phyloP scores from a whole-genome alignment of 208 protist genomes.

The Leishmania turanica region DNA sequence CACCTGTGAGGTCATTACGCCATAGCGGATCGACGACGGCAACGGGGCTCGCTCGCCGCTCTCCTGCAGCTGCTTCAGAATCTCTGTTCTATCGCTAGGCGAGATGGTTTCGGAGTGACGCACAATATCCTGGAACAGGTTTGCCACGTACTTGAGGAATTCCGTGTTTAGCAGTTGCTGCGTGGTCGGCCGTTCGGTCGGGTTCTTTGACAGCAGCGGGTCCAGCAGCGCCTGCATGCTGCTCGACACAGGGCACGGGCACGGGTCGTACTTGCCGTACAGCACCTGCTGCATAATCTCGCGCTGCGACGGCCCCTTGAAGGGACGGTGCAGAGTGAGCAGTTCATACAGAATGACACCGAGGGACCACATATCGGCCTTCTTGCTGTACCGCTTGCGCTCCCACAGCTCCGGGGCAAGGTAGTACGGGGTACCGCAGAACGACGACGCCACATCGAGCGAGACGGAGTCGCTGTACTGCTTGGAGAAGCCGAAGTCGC shows the following conservation, averaged over 20 bases:
- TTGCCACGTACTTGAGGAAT: conserved; percentile 91
- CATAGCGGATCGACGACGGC: conserved; percentile 57
- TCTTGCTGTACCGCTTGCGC: conserved; percentile 93
- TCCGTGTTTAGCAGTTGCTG: conserved; percentile 79
- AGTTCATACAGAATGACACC: conserved; percentile 91
- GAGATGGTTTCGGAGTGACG: conserved; percentile 77
- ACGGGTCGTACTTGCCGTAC: conserved; percentile 76
- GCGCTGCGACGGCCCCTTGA: conserved; percentile 79
- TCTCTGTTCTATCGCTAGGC: conserved; percentile 60
- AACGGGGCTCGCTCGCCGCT: conserved; percentile 44
- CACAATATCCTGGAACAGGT: conserved; percentile 89
- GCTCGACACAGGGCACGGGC: conserved; percentile 66
- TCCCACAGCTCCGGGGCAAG: conserved; percentile 94
- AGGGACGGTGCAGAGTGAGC: conserved; percentile 84
- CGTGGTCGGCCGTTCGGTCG: conserved; percentile 64
- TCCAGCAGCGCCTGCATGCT: conserved; percentile 76
- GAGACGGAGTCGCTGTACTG: conserved; percentile 87
- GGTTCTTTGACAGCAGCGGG: conserved; percentile 71
- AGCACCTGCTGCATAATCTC: conserved; percentile 89
- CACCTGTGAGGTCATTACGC: conserved; percentile 57
- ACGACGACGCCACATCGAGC: conserved; percentile 72
- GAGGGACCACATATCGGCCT: conserved; percentile 94
- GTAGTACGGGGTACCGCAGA: conserved; percentile 94
- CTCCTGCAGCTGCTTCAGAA: conserved; percentile 69
- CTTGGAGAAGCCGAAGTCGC: conserved; percentile 89